Evolutionary conservation across 257 asterid genomes (phyloP), one percentile per base, ranked within the genome.

Genomic region (Scutellaria galericulata): DNA sequence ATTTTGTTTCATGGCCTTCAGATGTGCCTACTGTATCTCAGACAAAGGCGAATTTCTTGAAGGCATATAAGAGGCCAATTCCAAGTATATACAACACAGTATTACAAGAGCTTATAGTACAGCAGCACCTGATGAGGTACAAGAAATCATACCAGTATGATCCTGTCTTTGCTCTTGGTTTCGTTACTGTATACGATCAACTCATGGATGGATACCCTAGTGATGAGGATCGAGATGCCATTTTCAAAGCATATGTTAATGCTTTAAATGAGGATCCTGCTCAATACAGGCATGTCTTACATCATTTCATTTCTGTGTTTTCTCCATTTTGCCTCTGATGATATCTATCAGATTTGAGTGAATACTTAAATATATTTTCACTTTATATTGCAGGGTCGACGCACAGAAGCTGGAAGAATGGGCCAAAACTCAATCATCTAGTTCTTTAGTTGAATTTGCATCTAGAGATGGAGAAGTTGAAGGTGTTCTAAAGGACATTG

Each of bases 191-290:
- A 27, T 88, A 86, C 81, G 99, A 94, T 78, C 90, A 86, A 51
- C 95, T 94, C 65, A 94, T 94, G 99, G 99, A 94, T 22, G 96
- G 97, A 4, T 94, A 91, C 83, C 97, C 93, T 1, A 81, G 90
- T 67, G 89, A 84, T 5, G 96, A 89, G 72, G 99, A 91, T 13
- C 84, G 91, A 65, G 90, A 85, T 22, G 86, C 91, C 73, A 94
- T 94, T 69, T 94, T 94, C 81, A 84, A 85, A 81, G 96, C 99
- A 59, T 94, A 94, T 73, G 56, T 89, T 31, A 83, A 75, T 73
- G 96, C 97, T 71, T 64, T 94, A 58, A 87, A 86, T n/a, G 96
- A 94, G 80, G 97, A 89, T 66, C 99, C 97, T 77, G 79, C 83
- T 64, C 87, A 85, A 79, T 94, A 91, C 61, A 89, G 99, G 98